Conservation (phyloP, 495 filamentous ascomycete genomes). For the Oidiodendron maius region DNA sequence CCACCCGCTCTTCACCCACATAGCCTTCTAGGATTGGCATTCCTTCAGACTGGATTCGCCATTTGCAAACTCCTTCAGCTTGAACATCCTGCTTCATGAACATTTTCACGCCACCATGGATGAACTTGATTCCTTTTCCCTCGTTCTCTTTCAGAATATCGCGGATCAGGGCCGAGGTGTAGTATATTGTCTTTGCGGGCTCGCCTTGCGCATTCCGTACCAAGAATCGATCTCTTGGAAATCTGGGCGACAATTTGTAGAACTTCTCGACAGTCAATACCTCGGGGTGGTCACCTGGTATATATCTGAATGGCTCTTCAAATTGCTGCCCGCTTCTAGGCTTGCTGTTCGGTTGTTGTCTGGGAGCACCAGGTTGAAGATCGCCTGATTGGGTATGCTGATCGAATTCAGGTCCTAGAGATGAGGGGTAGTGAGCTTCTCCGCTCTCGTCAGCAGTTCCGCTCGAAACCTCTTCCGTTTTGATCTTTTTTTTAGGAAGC, state of each 20-base stretch:
- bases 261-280: conserved; percentile 70
- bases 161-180: conserved; percentile 77
- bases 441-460: conserved; percentile 40
- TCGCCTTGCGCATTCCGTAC: conserved; percentile 83
- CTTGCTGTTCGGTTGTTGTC: conserved; percentile 23
- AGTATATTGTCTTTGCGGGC: conserved; percentile 88
- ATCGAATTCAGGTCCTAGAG: conserved; percentile 34
- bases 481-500: conserved; percentile 13
- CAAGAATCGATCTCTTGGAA: conserved; percentile 88
- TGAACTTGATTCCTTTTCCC: conserved; percentile 84
- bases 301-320: conserved; percentile 91
- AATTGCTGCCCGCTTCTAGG: conserved; percentile 41
- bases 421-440: conserved; percentile 27
- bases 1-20: conserved; percentile 71
- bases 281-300: conserved; percentile 64
- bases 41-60: conserved; percentile 94
- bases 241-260: conserved; percentile 73
- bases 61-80: conserved; percentile 73
- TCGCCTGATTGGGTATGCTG: conserved; percentile 31
- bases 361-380: conserved; percentile 17
- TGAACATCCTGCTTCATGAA: conserved; percentile 97
- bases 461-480: conserved; percentile 30
- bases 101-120: conserved; percentile 96
- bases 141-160: conserved; percentile 81
- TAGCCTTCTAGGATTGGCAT: conserved; percentile 82